Percentiles rank a stretch among this genome's conserved stretches.
phyloP scores from a whole-genome alignment of 2,329 filamentous ascomycete species.

The Aureobasidium sp. region DNA sequence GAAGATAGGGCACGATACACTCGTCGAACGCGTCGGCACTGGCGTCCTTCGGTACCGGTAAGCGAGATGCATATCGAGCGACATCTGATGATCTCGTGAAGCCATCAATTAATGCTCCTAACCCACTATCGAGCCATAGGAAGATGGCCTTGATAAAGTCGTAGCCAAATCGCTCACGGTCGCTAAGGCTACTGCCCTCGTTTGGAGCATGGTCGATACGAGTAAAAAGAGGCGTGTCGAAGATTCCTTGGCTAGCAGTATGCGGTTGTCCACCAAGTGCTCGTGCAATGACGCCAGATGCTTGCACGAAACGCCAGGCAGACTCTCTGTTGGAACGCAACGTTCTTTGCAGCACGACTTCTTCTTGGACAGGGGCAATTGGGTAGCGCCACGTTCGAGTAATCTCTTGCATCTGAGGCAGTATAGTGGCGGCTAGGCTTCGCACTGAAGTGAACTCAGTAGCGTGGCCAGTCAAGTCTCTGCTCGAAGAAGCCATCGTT shows the following conservation, averaged over 20 bases:
- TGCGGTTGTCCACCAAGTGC: constrained; percentile 49
- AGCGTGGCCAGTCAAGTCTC: constrained; percentile 33
- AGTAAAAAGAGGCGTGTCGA: constrained; percentile 32
- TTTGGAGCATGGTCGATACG: constrained; percentile 41
- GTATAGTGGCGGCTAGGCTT: constrained; percentile 34
- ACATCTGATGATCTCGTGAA: constrained; percentile 43
- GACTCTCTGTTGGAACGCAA: constrained; percentile 50
- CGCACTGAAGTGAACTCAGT: constrained; percentile 34
- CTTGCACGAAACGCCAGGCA: constrained; percentile 55
- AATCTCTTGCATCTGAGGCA: constrained; percentile 52
- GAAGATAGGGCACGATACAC: constrained; percentile 52
- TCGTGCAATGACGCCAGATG: constrained; percentile 50
- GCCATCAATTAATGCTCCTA: constrained; percentile 47
- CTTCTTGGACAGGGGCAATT: constrained; percentile 46
- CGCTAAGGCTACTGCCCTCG: constrained; percentile 29
- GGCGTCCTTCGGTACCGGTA: constrained; percentile 46
- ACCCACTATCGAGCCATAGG: constrained; percentile 55
- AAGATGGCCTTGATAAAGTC: constrained; percentile 59
- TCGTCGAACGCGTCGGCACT: constrained; percentile 49
- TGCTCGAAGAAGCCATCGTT: constrained; percentile 18
- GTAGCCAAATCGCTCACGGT: constrained; percentile 51
- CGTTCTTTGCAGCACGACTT: constrained; percentile 49
- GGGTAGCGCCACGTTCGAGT: constrained; percentile 54
- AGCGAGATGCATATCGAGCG: constrained; percentile 30
- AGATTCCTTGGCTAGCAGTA: constrained; percentile 32